Conservation (phyloP, 192 early-diverging fungal species). For the Allomyces javanicus region DNA sequence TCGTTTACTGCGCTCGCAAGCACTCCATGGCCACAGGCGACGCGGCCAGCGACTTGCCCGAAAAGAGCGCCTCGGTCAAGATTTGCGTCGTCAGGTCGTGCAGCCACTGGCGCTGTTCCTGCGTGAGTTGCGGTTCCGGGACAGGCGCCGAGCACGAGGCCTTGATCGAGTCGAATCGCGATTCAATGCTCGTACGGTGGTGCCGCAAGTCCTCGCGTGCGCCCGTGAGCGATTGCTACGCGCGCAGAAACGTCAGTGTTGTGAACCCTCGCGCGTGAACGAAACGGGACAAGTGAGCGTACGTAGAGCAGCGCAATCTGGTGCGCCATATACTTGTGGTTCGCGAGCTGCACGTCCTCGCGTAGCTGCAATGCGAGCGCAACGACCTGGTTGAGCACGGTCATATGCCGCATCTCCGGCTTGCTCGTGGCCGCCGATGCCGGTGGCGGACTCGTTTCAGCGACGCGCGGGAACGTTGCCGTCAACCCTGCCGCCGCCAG, state of each 20-base stretch:
- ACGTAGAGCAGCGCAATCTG: conserved; percentile 6
- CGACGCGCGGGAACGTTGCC: no score
- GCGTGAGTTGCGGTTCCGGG: background rate
- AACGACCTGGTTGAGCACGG: conserved; percentile 2
- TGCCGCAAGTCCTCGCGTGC: background rate
- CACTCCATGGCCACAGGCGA: background rate
- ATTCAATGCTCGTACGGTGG: background rate
- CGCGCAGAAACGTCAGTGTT: background rate
- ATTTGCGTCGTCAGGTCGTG: background rate
- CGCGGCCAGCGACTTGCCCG: background rate
- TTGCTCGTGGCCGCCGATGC: background rate
- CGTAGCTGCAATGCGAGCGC: conserved; percentile 3
- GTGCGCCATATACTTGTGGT: conserved; percentile 8
- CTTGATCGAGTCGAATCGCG: background rate
- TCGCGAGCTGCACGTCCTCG: conserved; percentile 1
- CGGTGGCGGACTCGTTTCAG: no score
- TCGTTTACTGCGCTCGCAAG: background rate
- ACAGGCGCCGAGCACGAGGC: background rate
- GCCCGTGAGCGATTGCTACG: background rate
- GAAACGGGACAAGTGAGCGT: background rate
- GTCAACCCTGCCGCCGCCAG: no score
- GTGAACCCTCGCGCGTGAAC: background rate
- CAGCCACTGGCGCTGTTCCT: background rate
- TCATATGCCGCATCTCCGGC: background rate
- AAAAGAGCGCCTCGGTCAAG: background rate